Conservation (phyloP, 805 yeast species). For the Yamadazyma scolyti region DNA sequence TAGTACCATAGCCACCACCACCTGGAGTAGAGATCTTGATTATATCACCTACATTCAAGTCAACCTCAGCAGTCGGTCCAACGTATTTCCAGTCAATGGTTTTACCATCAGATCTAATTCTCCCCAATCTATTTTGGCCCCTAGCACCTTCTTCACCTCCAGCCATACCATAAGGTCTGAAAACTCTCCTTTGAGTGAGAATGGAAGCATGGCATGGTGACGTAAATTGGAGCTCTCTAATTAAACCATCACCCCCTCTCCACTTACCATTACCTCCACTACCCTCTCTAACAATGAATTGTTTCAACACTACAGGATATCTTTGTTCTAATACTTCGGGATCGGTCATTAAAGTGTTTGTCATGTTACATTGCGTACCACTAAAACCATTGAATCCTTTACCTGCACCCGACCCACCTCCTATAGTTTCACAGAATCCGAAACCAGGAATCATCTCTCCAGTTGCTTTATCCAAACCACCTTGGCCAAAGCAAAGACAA, state of each 20-base stretch:
- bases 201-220: conserved; percentile 17
- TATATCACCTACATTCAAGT: conserved; percentile 59
- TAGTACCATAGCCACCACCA: conserved; percentile 76
- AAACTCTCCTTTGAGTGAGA: conserved; percentile 19
- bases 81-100: conserved; percentile 22
- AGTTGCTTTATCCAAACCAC: conserved; percentile 13
- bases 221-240: conserved; percentile 17
- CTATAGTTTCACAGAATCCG: conserved; percentile 17
- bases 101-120: conserved; percentile 22
- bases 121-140: conserved; percentile 36
- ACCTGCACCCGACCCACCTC: conserved; percentile 18
- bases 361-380: conserved; percentile 48
- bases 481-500: conserved; percentile 16
- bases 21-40: conserved; percentile 74
- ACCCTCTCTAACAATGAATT: conserved; percentile 13
- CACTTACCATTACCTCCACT: conserved; percentile 18
- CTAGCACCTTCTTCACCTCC: conserved; percentile 22
- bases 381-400: conserved; percentile 17
- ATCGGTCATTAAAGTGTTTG: conserved; percentile 24
- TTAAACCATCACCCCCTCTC: conserved; percentile 19
- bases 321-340: conserved; percentile 20
- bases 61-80: conserved; percentile 66
- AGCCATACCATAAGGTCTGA: conserved; percentile 27
- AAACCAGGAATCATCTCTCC: conserved; percentile 14
- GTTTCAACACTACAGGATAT: conserved; percentile 15